Evolutionary conservation across 495 filamentous ascomycete genomes (phyloP).

Genomic region (Aspergillus saccharolyticus): DNA sequence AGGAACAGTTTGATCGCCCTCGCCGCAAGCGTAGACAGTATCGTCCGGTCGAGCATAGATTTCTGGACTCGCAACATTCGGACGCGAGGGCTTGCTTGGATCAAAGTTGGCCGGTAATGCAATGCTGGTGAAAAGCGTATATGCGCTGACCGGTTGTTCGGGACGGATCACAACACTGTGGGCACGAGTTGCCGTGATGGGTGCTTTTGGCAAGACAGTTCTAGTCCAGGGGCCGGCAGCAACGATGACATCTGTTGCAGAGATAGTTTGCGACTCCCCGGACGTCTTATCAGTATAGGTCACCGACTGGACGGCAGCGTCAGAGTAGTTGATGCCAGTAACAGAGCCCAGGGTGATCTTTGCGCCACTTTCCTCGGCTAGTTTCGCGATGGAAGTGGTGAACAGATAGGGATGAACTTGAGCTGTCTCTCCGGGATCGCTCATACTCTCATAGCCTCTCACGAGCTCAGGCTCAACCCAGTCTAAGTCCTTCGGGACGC

Average conservation of each 20-base stretch:
- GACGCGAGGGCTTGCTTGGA: slow-evolving; percentile 45
- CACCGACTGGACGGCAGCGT: slow-evolving; percentile 56
- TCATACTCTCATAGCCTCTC: slow-evolving; percentile 76
- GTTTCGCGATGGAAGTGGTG: slow-evolving; percentile 76
- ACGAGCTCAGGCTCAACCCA: slow-evolving; percentile 73
- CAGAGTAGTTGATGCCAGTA: slow-evolving; percentile 53
- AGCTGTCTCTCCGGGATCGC: slow-evolving; percentile 69
- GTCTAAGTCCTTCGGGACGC: slow-evolving; percentile 74
- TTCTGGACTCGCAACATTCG: slow-evolving; percentile 71
- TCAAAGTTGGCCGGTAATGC: slow-evolving; percentile 60
- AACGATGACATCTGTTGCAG: slow-evolving; percentile 76
- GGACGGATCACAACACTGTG: slow-evolving; percentile 86
- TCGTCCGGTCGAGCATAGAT: slow-evolving; percentile 87
- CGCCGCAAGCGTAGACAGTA: slow-evolving; percentile 91
- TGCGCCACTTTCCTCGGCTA: slow-evolving; percentile 71
- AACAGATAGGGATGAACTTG: slow-evolving; percentile 95
- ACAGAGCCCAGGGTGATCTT: slow-evolving; percentile 66
- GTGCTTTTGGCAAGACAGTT: slow-evolving; percentile 64
- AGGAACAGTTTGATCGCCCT: slow-evolving; percentile 72
- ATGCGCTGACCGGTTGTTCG: slow-evolving; percentile 69
- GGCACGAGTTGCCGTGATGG: slow-evolving; percentile 75
- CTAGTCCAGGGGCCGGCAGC: slow-evolving; percentile 89
- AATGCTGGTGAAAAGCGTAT: slow-evolving; percentile 89
- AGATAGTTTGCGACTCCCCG: slow-evolving; percentile 51
- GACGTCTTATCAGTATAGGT: slow-evolving; percentile 68